Conservation (phyloP, 208 protist genomes). For the Wallacemonas sp. region DNA sequence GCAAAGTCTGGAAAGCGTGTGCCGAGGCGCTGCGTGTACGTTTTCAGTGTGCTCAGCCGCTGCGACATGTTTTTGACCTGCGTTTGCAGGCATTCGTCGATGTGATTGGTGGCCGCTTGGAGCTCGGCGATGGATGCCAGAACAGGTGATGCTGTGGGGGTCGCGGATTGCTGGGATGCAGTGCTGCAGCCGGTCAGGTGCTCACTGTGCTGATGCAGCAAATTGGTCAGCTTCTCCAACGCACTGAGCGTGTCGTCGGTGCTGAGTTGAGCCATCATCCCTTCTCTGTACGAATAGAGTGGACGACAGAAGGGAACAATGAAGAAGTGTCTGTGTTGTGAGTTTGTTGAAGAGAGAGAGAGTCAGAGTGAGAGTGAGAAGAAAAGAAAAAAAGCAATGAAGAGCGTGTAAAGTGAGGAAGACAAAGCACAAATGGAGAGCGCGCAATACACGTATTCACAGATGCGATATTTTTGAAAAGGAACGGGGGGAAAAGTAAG, state of each 20-base stretch:
- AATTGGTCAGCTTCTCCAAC: not conserved
- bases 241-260: not conserved
- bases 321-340: too few relatives aligned
- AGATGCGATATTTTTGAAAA: too few relatives aligned
- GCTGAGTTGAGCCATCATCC: too few relatives aligned
- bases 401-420: slow-evolving; percentile 8
- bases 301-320: too few relatives aligned
- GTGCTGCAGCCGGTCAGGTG: not conserved
- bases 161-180: not conserved
- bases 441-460: too few relatives aligned
- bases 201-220: slow-evolving; percentile 3
- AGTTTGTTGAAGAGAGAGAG: too few relatives aligned
- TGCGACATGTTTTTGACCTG: not conserved
- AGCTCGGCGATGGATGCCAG: slow-evolving; percentile 24
- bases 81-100: not conserved
- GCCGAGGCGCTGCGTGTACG: not conserved
- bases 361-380: not conserved
- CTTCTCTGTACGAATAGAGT: too few relatives aligned
- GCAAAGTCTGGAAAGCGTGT: not conserved
- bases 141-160: slow-evolving; percentile 3
- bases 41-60: not conserved
- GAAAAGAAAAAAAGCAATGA: not conserved
- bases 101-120: slow-evolving; percentile 6
- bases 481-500: not conserved
- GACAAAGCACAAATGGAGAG: slow-evolving; percentile 11